A percentile compares a stretch with the other conserved stretches of the same genome.
phyloP scores from a whole-genome alignment of 192 early-diverging fungal genomes.

The Gryganskiella cystojenkinii region DNA sequence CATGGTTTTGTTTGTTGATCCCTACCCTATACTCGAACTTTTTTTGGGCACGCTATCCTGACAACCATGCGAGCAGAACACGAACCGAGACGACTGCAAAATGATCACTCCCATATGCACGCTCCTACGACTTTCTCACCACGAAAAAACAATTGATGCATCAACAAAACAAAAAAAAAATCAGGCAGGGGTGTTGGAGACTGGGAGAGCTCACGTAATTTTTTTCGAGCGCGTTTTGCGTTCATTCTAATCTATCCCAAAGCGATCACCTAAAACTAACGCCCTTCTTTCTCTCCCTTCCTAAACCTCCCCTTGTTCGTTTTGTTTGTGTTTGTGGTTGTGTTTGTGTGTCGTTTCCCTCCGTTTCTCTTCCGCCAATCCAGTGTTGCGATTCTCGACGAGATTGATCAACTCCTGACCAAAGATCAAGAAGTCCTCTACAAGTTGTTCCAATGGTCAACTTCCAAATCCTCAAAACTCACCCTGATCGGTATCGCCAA shows the following conservation, averaged over 20 bases:
- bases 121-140: too few species aligned
- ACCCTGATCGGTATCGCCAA: conserved; percentile 95
- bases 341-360: neutral
- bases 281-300: neutral
- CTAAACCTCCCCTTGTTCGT: neutral
- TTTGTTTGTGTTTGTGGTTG: neutral
- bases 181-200: neutral
- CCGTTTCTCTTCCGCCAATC: neutral
- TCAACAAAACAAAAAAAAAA: too few species aligned
- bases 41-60: too few species aligned
- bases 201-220: too few species aligned
- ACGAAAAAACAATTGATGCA: too few species aligned
- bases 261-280: neutral
- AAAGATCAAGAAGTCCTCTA: conserved; percentile 88
- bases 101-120: too few species aligned
- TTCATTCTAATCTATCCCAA: neutral
- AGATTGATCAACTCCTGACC: conserved; percentile 90
- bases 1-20: neutral
- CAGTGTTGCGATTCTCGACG: conserved; percentile 89
- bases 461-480: conserved; percentile 68
- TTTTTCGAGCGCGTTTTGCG: neutral
- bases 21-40: too few species aligned
- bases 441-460: conserved; percentile 86
- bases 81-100: too few species aligned
- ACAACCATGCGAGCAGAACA: too few species aligned